Evolutionary conservation across 495 filamentous ascomycete species (phyloP), one percentile per base, ranked within the genome.

Genomic region (Bombardia bombarda): DNA sequence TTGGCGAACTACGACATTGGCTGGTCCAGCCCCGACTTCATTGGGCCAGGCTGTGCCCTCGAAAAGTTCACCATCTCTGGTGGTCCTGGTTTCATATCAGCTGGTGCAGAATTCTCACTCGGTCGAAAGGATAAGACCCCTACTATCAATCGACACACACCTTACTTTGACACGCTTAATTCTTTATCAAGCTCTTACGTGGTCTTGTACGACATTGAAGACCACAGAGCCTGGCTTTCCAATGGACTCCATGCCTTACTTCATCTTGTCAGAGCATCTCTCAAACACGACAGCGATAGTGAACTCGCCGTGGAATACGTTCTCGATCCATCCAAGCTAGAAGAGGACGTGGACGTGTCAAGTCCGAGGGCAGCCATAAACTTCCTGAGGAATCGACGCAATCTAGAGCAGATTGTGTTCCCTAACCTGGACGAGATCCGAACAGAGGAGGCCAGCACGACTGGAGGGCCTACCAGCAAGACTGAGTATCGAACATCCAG

Each of bases 201-300:
- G 2, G 26, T 48, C 4, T n/a, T 48, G 3, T 48, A 48, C 32
- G 45, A 48, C 12, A 38, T 23, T 3, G 24, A 16, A 9, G 45
- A 38, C n/a, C 34, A 33, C 20, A 9, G 45, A 12, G 45, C 45
- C 2, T 48, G 38, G 45, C 45, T 48, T 13, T 42, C 39, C 19
- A 48, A 48, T 25, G 32, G 45, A 7, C 2, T 43, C 16, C 45
- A 48, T 14, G 16, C 40, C 19, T 21, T 48, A 2, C 40, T 48
- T 13, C 40, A 48, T 26, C 45, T 48, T 9, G 39, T 48, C 39
- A 16, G 45, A n/a, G 45, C 45, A 7, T 48, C 45, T n/a, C 39
- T 47, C 2, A 20, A 31, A 17, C 10, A 38, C 2, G 39, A 48
- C 39, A 12, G 23, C 24, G 32, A 32, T 2, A 12, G 45, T 12